phyloP scores from a whole-genome alignment of 441 rosid species.

The Erysimum cheiri region DNA sequence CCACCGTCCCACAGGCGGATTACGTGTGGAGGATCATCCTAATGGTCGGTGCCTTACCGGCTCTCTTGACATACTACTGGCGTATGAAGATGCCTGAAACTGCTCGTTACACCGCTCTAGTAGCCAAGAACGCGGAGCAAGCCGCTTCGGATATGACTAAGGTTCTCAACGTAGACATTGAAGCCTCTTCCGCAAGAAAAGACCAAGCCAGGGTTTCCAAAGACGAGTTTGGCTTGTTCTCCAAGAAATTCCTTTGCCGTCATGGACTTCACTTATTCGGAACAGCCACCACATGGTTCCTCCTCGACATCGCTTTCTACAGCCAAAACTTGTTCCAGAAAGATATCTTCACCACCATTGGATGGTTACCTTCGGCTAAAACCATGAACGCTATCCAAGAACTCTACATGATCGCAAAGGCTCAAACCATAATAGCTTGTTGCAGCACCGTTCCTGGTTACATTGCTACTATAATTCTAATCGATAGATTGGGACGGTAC shows the following conservation, averaged over 20 bases:
- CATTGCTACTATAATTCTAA: slow-evolving; percentile 50
- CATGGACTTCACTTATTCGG: slow-evolving; percentile 63
- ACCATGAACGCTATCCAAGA: slow-evolving; percentile 55
- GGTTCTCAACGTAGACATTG: slow-evolving; percentile 55
- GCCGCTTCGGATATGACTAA: slow-evolving; percentile 65
- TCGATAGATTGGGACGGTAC: slow-evolving; percentile 53
- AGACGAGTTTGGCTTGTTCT: slow-evolving; percentile 51
- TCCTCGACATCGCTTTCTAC: slow-evolving; percentile 37
- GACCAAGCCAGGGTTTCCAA: slow-evolving; percentile 37
- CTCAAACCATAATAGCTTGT: slow-evolving; percentile 56
- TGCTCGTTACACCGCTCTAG: slow-evolving; percentile 44
- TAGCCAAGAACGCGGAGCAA: slow-evolving; percentile 55
- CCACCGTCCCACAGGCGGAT: slow-evolving; percentile 54
- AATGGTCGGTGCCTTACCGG: slow-evolving; percentile 61
- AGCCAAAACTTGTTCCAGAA: slow-evolving; percentile 66
- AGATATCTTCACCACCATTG: slow-evolving; percentile 52
- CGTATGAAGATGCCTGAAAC: slow-evolving; percentile 68
- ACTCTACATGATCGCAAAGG: slow-evolving; percentile 51
- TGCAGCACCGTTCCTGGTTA: slow-evolving; percentile 59
- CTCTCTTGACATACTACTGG: slow-evolving; percentile 59
- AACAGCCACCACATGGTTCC: slow-evolving; percentile 59
- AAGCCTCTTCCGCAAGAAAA: slow-evolving; percentile 41
- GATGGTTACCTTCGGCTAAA: slow-evolving; percentile 51
- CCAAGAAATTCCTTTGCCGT: slow-evolving; percentile 49
- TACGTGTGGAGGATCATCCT: slow-evolving; percentile 58